Base-by-base conservation (phyloP, 164 flowering plant genomes). In the Piper longum region DNA sequence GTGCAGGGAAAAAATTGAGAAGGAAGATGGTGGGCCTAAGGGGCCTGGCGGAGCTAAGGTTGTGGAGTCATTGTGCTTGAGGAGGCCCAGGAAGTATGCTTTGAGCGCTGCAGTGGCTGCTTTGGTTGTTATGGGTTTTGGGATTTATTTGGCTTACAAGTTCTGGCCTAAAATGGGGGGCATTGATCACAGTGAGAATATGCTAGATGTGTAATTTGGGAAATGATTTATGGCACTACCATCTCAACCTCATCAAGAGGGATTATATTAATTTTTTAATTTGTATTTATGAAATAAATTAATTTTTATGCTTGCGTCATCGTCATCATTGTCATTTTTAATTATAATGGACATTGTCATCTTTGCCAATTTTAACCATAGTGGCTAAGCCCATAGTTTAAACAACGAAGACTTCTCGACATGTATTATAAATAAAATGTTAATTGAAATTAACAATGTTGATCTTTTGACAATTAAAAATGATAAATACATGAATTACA, bases 71-170 rank as follows among this genome's bases (percentile, higher is more conserved):
- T 44, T 5, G 8, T 44, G 14, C 36, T 26, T 26, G 36, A 26
- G 36, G 2, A 26, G 36, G 41, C 19, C 45, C n/a, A 63, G 43
- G 45, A 43, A 63, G 48, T 8, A 41, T 14, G 48, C 42, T 14
- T 26, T 54, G 58, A 63, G 54, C 41, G 56, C 48, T 16, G 59
- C 42, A 42, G 51, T 63, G 44, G 66, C 57, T 19, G 4, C 56
- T n/a, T 4, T 41, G 66, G 66, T 63, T 7, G 48, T 63, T 44
- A 3, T 63, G 16, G 66, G 16, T 17, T 43, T 63, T 40, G 59
- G 45, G 45, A 6, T 63, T 13, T 63, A 63, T n/a, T 4, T 63
- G 14, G 8, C 45, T 39, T 16, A 54, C 14, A 62, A 62, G 57
- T 13, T 62, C 52, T 48, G 52, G 52, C 52, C 52, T 0, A 48